phyloP scores from a whole-genome alignment of 495 filamentous ascomycete species.

The Xylaria telfairii region DNA sequence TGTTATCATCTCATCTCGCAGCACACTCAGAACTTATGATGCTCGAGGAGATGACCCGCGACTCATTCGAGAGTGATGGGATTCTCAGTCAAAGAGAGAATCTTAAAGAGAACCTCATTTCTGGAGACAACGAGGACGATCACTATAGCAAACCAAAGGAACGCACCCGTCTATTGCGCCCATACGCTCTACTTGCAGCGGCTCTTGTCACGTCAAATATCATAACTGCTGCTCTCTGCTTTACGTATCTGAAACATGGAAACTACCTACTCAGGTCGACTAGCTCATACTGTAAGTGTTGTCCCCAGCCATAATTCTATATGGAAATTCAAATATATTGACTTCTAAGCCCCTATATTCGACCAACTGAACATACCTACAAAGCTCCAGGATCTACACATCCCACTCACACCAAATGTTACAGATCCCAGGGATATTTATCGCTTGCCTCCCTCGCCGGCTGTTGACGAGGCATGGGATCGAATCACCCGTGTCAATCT shows the following conservation, averaged over 20 bases:
- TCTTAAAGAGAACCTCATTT: background rate
- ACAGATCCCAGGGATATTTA: background rate
- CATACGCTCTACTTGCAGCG: background rate
- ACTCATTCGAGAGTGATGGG: background rate
- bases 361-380: background rate
- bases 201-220: background rate
- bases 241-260: background rate
- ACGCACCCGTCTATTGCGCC: background rate
- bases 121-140: background rate
- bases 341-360: background rate
- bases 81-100: background rate
- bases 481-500: background rate
- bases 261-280: background rate
- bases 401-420: background rate
- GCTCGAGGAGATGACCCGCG: background rate
- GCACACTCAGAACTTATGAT: background rate
- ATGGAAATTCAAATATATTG: background rate
- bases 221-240: background rate
- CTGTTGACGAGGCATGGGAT: background rate
- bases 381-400: background rate
- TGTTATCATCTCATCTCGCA: background rate
- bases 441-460: background rate
- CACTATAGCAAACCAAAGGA: too few relatives aligned
- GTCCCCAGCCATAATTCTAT: background rate
- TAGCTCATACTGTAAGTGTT: background rate